Evolutionary conservation across 495 filamentous ascomycete genomes (phyloP), one percentile per base, ranked within the genome.

Genomic region (Podospora sp.): DNA sequence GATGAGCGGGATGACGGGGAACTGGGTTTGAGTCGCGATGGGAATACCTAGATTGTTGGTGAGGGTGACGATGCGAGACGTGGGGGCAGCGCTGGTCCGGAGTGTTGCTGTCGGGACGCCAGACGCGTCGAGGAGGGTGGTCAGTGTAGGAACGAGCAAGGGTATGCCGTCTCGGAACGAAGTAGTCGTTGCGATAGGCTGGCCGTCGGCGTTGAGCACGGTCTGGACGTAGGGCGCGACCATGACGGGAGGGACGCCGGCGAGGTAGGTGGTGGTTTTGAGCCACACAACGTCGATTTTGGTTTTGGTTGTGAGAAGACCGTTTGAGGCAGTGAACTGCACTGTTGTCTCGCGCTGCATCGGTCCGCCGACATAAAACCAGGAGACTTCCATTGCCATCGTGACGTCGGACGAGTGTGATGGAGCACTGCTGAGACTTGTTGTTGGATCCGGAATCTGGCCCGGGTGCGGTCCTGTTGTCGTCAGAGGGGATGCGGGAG

Each of bases 201-300:
- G 22, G 27, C 63, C 63, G 4, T 11, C 6, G 9, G 63, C 6
- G 27, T 51, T 22, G 26, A 53, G 59, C 18, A 25, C 3, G 2
- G 53, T 59, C 12, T 7, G 25, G 29, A 50, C 0, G 8, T 14
- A 6, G 2, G 55, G 14, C 8, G 53, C 22, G 6, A 46, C 25
- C 63, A 65, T 65, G 14, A 25, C 63, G 1, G 63, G 51, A 9
- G 63, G 63, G 52, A 65, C n/a, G 22, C n/a, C 62, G 8, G 52
- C n/a, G n/a, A 52, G 62, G 4, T 22, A 51, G 20, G 36, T 26
- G n/a, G 50, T n/a, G n/a, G n/a, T n/a, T n/a, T 21, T n/a, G 53
- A 21, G 53, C 2, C 14, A n/a, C n/a, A n/a, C n/a, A n/a, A n/a
- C n/a, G n/a, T n/a, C 24, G 53, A 24, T 57, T 8, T 14, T 57